Base-by-base conservation (phyloP, 2,329 filamentous ascomycete species). In the Fusarium dlaminii region DNA sequence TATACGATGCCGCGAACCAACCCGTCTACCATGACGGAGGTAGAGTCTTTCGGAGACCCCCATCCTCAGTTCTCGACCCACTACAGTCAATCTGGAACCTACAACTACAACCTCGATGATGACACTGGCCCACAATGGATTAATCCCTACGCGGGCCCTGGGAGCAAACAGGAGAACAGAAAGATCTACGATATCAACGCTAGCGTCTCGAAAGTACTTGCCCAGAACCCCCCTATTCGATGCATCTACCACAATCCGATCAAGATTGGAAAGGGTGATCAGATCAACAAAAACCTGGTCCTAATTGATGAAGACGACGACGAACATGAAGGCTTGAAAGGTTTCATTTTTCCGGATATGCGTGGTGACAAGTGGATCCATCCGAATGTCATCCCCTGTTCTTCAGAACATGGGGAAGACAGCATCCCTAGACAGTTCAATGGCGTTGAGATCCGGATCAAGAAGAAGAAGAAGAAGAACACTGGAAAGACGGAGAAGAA, bases 21-120 rank as follows among this genome's bases (percentile, higher is more conserved):
- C 1, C 0, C 14, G 11, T 40, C 43, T 3, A 3, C 30, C 11
- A 14, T 9, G 15, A 37, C 14, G 12, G 18, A 22, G 1, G 24
- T 13, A 15, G 4, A 36, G 3, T 17, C 27, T 13, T 55, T 37
- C 14, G 34, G 17, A 39, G 6, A 27, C 5, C 9, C 14, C 1
- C 20, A 37, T 7, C 1, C 20, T 11, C 36, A 18, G 18, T 39
- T 11, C 5, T 24, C 7, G 2, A 30, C 20, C 27, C 11, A 29
- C 15, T 24, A 30, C 15, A 15, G 30, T 1, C 20, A 39, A 10
- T 9, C 18, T 12, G 18, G 27, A 6, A 11, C 20, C 45, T 4
- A 48, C 45, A 7, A 30, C 45, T 48, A 48, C 20, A 20, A 15
- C 5, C 3, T 42, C 5, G 40, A 34, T 22, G 14, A 2, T 7